Evolutionary conservation across 2,329 filamentous ascomycete genomes (phyloP), one percentile per base, ranked within the genome.

Genomic region (Xylaria digitata): DNA sequence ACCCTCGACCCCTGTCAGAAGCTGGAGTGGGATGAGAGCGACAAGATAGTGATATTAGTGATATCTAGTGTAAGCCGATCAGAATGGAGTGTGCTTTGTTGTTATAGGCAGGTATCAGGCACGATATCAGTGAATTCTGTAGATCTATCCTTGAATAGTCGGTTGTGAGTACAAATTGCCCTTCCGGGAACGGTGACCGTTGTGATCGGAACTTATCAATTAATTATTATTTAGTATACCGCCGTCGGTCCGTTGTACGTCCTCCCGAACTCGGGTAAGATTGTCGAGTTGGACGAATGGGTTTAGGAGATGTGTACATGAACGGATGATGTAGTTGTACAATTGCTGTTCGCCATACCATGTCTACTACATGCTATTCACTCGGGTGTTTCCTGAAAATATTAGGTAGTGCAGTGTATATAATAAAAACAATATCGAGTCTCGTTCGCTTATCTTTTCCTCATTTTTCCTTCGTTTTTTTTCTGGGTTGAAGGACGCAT

Each of bases 271-370:
- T 46, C 30, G 43, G 34, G 32, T 21, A 55, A 45, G 57, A 60
- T 52, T 60, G 21, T 26, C 46, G 30, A 59, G 54, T 48, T n/a
- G 56, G 23, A n/a, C 55, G 13, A 46, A 57, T 17, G 23, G 40
- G n/a, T 30, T 34, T 19, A 6, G 32, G 3, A 37, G 19, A 15
- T 7, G 52, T 42, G 11, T 9, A 42, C 52, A 42, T 42, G 19
- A 42, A 6, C 5, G 17, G 19, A 11, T 53, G 26, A 26, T 37
- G 37, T 53, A 21, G n/a, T 53, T 19, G 30, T 21, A 53, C 49
- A 37, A 21, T 53, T 53, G 3, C 37, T 6, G 34, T 37, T 21
- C 17, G 2, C 8, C 6, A 8, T 53, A 19, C 49, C 13, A 19
- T 9, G 30, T 9, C 13, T 34, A 34, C 21, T 17, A 21, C 5